These are phyloP conservation scores for Globisporangium alternatum DNA, from an alignment of 352 stramenopile species.

Conservation along the genomic window DNA sequence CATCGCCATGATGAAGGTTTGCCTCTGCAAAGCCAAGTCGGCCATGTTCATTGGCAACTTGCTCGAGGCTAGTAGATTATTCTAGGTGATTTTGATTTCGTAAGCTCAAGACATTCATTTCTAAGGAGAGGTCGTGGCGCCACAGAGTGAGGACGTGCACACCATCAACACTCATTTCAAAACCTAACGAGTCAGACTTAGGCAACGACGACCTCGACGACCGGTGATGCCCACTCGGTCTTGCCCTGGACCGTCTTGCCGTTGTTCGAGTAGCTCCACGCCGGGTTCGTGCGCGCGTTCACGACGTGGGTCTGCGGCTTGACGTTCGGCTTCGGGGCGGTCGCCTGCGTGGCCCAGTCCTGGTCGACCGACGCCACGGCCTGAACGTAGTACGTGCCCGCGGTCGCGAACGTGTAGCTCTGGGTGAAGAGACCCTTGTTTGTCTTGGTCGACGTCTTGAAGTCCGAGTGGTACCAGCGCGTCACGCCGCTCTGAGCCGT, in stretches of 20 bases:
- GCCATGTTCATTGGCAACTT: no score
- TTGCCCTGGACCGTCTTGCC: slow-evolving; percentile 46
- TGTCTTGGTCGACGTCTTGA: slow-evolving; percentile 22
- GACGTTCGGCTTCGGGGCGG: slow-evolving; percentile 37
- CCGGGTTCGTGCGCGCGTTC: slow-evolving; percentile 61
- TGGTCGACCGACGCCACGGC: slow-evolving; percentile 62
- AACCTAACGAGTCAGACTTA: neutral
- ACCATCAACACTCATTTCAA: no score
- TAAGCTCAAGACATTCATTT: no score
- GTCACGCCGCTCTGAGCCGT: slow-evolving; percentile 43
- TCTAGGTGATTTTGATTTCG: no score
- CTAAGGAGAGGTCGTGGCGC: no score
- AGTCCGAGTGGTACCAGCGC: slow-evolving; percentile 59
- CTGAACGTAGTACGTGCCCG: slow-evolving; percentile 58
- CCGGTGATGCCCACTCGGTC: slow-evolving; percentile 48
- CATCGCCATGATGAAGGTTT: no score
- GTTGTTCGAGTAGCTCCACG: slow-evolving; percentile 56
- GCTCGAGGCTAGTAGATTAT: no score
- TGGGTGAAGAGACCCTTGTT: slow-evolving; percentile 60
- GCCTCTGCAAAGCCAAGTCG: no score
- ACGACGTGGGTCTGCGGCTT: slow-evolving; percentile 70
- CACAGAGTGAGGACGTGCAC: no score
- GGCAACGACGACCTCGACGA: slow-evolving; percentile 9
- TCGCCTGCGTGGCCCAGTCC: slow-evolving; percentile 52
- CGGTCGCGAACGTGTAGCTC: slow-evolving; percentile 30